Evolutionary conservation across 768 basidiomycete species (phyloP).

Genomic region (Russula lepida): DNA sequence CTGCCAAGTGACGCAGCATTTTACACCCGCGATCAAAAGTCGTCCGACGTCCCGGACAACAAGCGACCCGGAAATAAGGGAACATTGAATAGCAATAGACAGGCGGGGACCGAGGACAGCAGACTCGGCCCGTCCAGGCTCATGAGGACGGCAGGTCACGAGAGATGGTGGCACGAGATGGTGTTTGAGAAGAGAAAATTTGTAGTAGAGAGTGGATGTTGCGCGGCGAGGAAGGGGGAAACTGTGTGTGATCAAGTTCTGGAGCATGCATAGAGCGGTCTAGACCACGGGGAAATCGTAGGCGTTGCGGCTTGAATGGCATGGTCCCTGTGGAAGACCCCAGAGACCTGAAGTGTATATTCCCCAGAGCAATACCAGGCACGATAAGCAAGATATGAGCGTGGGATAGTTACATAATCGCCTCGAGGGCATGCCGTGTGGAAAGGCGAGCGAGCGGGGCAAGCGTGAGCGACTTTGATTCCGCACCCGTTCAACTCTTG

Average conservation of each 20-base stretch:
- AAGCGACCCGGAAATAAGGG: not conserved
- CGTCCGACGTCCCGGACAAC: not conserved
- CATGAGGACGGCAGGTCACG: not conserved
- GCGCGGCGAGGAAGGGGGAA: conserved; percentile 7
- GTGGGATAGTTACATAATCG: conserved; percentile 11
- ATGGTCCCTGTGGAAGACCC: not conserved
- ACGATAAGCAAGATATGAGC: conserved; percentile 10
- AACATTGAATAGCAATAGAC: not conserved
- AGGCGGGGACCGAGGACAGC: not conserved
- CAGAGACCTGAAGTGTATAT: not conserved
- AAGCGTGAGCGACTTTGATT: conserved; percentile 2
- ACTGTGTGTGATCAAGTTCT: conserved; percentile 9
- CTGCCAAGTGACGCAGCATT: conserved; percentile 2
- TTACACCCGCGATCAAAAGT: not conserved
- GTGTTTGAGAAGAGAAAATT: not conserved
- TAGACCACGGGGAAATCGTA: conserved; percentile 19
- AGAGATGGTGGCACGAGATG: conserved; percentile 4
- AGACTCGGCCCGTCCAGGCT: conserved; percentile 7
- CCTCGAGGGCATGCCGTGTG: conserved; percentile 9
- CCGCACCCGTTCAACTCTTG: conserved; percentile 1
- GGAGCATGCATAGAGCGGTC: conserved; percentile 7
- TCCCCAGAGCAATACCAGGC: not conserved
- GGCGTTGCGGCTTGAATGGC: conserved; percentile 17
- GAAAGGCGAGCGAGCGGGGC: not conserved
- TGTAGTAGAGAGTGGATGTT: conserved; percentile 11